Percentiles rank a stretch among this genome's conserved stretches.
These are phyloP conservation scores for Porcisia hertigi DNA, from an alignment of 208 protist species.

Conservation along the genomic window DNA sequence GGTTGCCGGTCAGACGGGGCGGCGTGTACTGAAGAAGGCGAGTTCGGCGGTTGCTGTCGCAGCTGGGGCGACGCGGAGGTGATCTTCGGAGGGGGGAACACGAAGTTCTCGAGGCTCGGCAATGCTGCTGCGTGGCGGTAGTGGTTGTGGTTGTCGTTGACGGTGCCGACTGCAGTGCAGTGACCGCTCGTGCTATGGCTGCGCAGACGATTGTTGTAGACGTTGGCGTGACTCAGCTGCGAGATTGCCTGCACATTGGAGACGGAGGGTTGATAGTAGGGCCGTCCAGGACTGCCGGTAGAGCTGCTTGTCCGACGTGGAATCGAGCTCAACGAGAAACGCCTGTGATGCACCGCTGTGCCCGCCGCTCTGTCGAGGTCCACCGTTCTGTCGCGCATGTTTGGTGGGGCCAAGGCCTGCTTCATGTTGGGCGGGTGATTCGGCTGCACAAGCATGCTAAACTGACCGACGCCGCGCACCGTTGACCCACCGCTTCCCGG, in stretches of 20 bases:
- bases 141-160: conserved; percentile 1
- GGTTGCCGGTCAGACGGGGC: not conserved
- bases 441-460: conserved; percentile 20
- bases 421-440: not conserved
- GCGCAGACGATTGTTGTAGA: not conserved
- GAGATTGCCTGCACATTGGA: not conserved
- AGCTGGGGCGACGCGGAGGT: not conserved
- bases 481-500: conserved; percentile 5
- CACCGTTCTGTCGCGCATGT: conserved; percentile 12
- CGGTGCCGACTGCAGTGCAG: not conserved
- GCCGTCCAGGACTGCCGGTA: not conserved
- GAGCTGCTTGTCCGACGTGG: not conserved
- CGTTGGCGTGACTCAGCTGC: not conserved
- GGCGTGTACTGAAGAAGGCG: not conserved
- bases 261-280: not conserved
- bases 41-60: not conserved
- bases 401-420: conserved; percentile 18
- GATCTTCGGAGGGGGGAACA: not conserved
- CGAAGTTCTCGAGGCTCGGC: not conserved
- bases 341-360: not conserved
- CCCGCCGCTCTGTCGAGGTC: not conserved
- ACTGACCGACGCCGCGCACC: not conserved
- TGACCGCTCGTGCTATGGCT: conserved; percentile 10
- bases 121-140: not conserved
- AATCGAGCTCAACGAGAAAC: not conserved